These are phyloP conservation scores for Flaveria ramosissima DNA, from an alignment of 129 eudicot species.

Conservation along the genomic window DNA sequence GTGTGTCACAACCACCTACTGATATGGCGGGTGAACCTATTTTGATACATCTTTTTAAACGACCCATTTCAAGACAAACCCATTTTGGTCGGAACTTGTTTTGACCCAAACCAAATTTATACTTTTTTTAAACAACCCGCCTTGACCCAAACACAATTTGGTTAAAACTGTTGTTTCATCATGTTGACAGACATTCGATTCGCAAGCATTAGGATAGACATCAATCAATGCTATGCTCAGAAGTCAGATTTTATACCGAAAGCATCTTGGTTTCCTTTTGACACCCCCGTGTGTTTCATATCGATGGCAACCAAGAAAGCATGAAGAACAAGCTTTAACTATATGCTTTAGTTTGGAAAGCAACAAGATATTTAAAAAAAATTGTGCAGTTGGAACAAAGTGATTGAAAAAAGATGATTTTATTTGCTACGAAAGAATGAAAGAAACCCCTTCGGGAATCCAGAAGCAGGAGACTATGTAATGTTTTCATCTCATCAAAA, in stretches of 20 bases:
- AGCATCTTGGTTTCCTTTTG: constrained; percentile 16
- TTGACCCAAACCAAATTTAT: too few species aligned
- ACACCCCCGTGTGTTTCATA: background rate
- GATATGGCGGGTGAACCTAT: too few species aligned
- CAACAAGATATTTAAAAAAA: background rate
- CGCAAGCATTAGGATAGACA: constrained; percentile 19
- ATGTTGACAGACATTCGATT: background rate
- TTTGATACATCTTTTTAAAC: too few species aligned
- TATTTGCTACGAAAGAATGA: constrained; percentile 67
- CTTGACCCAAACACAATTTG: too few species aligned
- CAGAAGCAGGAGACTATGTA: too few species aligned
- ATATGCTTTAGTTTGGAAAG: constrained; percentile 15
- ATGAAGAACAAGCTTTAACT: background rate
- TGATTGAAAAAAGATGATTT: constrained; percentile 19
- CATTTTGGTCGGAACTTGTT: too few species aligned
- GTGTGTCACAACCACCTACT: too few species aligned
- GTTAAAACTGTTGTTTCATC: background rate
- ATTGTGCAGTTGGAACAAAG: constrained; percentile 18
- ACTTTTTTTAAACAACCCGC: too few species aligned
- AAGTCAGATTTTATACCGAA: constrained; percentile 20
- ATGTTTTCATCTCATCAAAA: constrained; percentile 46
- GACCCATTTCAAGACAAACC: too few species aligned
- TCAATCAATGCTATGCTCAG: background rate
- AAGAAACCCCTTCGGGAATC: constrained; percentile 42
- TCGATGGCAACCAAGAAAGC: constrained; percentile 21